Percentiles rank a stretch among this genome's conserved stretches.
Conservation (phyloP, 2,329 filamentous ascomycete genomes). For the Incumbomyces lentus region DNA sequence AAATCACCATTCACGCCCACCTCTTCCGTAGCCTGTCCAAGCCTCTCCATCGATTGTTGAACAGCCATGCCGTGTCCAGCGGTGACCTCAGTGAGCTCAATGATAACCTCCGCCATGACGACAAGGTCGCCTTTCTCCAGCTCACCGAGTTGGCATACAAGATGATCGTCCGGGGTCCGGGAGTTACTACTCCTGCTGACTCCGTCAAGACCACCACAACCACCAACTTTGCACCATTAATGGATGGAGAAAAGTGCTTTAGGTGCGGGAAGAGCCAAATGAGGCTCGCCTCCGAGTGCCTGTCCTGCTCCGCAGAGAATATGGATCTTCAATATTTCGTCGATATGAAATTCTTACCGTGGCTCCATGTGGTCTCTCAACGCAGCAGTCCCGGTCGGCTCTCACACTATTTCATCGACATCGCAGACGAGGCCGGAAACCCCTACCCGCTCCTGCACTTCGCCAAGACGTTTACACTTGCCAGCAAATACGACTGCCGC, state of each 20-base stretch:
- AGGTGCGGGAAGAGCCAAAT: no score
- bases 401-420: not conserved
- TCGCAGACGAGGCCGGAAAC: not conserved
- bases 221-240: not conserved
- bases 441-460: slow-evolving; percentile 2
- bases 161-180: not conserved
- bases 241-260: no score
- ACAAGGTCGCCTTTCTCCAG: slow-evolving; percentile 1
- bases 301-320: not conserved
- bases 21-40: slow-evolving; percentile 1
- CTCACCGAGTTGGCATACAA: not conserved
- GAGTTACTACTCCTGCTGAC: no score
- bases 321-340: not conserved
- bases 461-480: not conserved
- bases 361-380: not conserved
- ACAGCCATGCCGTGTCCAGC: not conserved
- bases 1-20: not conserved
- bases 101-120: slow-evolving; percentile 1
- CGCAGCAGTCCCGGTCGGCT: not conserved
- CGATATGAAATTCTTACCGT: not conserved
- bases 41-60: not conserved
- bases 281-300: no score
- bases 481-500: not conserved
- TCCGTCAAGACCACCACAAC: not conserved
- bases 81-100: not conserved